Percentiles rank a stretch among this genome's conserved stretches.
phyloP scores from a whole-genome alignment of 2,329 filamentous ascomycete species.

The Colletotrichum graminicola region DNA sequence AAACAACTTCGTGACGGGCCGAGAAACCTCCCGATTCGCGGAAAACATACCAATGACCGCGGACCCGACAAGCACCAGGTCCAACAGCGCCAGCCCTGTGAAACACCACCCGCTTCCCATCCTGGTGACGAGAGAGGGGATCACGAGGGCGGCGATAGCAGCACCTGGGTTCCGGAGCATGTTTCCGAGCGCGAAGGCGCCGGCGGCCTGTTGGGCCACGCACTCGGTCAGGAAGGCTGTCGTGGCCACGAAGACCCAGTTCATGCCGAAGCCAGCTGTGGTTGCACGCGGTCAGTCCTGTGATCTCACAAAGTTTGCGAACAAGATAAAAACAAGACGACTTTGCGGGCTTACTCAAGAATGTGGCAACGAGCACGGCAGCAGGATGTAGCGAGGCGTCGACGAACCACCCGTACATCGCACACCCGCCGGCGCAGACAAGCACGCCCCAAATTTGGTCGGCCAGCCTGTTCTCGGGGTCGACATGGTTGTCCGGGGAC shows the following conservation, averaged over 20 bases:
- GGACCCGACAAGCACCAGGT: conserved; percentile 46
- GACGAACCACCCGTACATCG: conserved; percentile 58
- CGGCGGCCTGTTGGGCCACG: conserved; percentile 54
- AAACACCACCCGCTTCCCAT: conserved; percentile 57
- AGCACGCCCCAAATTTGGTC: conserved; percentile 57
- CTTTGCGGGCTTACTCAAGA: conserved; percentile 45
- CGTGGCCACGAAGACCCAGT: conserved; percentile 57
- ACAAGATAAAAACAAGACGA: fast-evolving
- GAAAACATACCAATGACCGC: conserved; percentile 43
- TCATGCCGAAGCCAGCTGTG: conserved; percentile 52
- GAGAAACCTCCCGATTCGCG: background rate
- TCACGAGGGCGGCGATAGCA: conserved; percentile 53
- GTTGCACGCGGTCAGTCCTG: conserved; percentile 25
- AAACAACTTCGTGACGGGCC: background rate
- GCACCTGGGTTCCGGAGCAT: conserved; percentile 56
- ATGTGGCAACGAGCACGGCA: conserved; percentile 48
- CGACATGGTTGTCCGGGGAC: conserved; percentile 42
- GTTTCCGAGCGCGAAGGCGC: conserved; percentile 55
- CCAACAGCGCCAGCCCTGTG: conserved; percentile 52
- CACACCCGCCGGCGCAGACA: conserved; percentile 52
- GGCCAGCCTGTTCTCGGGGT: conserved; percentile 54
- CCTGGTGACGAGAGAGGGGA: conserved; percentile 49
- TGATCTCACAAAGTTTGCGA: background rate
- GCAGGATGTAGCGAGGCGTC: conserved; percentile 47
- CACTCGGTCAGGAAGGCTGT: conserved; percentile 58